A percentile compares a stretch with the other conserved stretches of the same genome.
These are phyloP conservation scores for Scytalidium lignicola DNA, from an alignment of 2,329 filamentous ascomycete genomes.

Conservation along the genomic window DNA sequence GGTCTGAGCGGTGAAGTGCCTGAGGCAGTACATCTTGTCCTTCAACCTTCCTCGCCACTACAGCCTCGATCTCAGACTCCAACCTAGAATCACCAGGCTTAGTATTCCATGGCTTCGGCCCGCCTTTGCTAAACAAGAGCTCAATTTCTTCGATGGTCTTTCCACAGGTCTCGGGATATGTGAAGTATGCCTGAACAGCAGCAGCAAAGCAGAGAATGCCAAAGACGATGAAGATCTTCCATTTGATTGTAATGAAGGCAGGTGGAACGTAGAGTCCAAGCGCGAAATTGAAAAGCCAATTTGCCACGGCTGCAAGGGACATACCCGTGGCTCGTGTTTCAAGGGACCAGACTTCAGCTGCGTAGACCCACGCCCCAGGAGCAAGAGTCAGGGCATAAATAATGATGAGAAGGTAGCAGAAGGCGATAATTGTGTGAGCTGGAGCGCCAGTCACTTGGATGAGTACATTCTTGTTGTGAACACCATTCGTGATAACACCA, in stretches of 20 bases:
- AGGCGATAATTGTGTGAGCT: slow-evolving; percentile 59
- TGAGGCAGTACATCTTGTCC: too few relatives aligned
- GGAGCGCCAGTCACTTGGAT: slow-evolving; percentile 46
- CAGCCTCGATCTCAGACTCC: too few relatives aligned
- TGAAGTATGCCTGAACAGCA: slow-evolving; percentile 27
- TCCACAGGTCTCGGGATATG: slow-evolving; percentile 29
- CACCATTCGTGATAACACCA: slow-evolving; percentile 38
- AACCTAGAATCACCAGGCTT: slow-evolving; percentile 3
- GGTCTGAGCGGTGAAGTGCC: too few relatives aligned
- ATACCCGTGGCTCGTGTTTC: slow-evolving; percentile 56
- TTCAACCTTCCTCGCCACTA: too few relatives aligned
- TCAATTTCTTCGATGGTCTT: slow-evolving; percentile 31
- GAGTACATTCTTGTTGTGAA: slow-evolving; percentile 47
- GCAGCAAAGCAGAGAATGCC: slow-evolving; percentile 40
- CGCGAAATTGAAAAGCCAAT: slow-evolving; percentile 56
- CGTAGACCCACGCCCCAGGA: slow-evolving; percentile 61
- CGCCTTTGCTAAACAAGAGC: slow-evolving; percentile 21
- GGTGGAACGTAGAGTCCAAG: slow-evolving; percentile 54
- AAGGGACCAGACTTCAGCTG: slow-evolving; percentile 59
- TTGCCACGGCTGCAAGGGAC: slow-evolving; percentile 49
- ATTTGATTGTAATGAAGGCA: slow-evolving; percentile 53
- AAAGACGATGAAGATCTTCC: slow-evolving; percentile 47
- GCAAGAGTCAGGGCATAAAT: slow-evolving; percentile 60
- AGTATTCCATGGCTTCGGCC: slow-evolving; percentile 7
- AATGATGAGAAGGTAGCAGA: slow-evolving; percentile 59